Evolutionary conservation across 2,329 filamentous ascomycete genomes (phyloP), one percentile per base, ranked within the genome.

Genomic region (Penicillium decumbens): DNA sequence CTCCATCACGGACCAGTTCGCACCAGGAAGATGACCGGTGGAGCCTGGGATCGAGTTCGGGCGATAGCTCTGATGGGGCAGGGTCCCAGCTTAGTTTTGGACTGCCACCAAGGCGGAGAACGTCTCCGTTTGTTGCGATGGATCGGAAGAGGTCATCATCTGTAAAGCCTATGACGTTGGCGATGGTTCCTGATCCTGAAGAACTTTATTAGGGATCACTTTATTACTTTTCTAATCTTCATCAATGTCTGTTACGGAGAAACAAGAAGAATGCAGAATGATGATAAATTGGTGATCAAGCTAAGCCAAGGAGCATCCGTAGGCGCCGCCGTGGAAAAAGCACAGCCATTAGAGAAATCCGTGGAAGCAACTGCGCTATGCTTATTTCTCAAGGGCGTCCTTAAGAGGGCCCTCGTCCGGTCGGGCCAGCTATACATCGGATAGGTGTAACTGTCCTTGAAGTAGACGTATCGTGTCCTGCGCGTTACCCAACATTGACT

Each of bases 111-210:
- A 46, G 55, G 25, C 50, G 57, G 24, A 33, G 53, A 13, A 56
- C 48, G 10, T 55, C 55, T 13, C 50, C 53, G 10, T 58, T 53
- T 54, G 47, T 56, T 18, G 40, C 47, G 9, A 49, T 50, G 7
- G 61, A 64, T 45, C 61, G 57, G 41, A 64, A 56, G 29, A 47
- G 57, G 38, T 47, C 48, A 29, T 65, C 59, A 15, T 55, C 57
- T 23, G 41, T 58, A 30, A 61, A 51, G 41, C 51, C 59, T 9
- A 51, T 69, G 60, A 69, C 68, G 33, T 53, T 64, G 46, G 57
- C 61, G 0, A 71, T 71, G 69, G 69, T 71, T 5, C 65, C 67
- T 20, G 63, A 69, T 47, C 54, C 63, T 9, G 68, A 71, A 8
- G 67, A 70, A 32, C 57, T 71, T 20, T 70, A 67, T 49, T 63